Conservation (phyloP, 371 early-diverging fungal species). For the Modicella reniformis region DNA sequence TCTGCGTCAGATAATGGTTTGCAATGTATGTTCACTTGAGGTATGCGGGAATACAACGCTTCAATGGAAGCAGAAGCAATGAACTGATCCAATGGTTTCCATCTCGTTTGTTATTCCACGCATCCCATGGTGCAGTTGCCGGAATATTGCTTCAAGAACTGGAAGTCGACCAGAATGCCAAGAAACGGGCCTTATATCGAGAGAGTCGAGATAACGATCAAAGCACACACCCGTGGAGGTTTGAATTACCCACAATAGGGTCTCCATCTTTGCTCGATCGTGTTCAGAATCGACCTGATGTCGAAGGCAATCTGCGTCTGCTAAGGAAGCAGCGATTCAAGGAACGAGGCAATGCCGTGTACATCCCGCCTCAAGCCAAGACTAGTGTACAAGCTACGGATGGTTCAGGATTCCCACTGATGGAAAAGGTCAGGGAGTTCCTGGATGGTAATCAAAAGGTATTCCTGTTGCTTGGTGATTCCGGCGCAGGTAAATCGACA, state of each 20-base stretch:
- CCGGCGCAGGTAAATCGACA: conserved; percentile 15
- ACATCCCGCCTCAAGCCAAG: conserved; percentile 11
- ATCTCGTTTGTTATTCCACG: background rate
- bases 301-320: too few relatives aligned
- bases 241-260: background rate
- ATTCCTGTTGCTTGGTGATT: conserved; percentile 15
- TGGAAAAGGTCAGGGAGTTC: conserved; percentile 12
- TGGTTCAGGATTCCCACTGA: background rate
- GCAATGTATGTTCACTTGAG: too few relatives aligned
- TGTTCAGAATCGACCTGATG: too few relatives aligned
- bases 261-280: background rate
- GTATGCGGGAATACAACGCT: too few relatives aligned
- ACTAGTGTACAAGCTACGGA: background rate
- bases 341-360: too few relatives aligned
- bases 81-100: background rate
- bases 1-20: background rate
- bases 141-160: too few relatives aligned
- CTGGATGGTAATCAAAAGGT: conserved; percentile 7
- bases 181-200: too few relatives aligned
- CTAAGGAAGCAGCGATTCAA: too few relatives aligned
- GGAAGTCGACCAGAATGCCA: too few relatives aligned
- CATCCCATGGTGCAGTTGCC: too few relatives aligned
- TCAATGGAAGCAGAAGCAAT: background rate
- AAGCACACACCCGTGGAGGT: background rate
- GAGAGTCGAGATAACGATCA: background rate